A percentile compares a stretch with the other conserved stretches of the same genome.
phyloP scores from a whole-genome alignment of 805 yeast genomes.

The Saccharomycopsis selenospora region DNA sequence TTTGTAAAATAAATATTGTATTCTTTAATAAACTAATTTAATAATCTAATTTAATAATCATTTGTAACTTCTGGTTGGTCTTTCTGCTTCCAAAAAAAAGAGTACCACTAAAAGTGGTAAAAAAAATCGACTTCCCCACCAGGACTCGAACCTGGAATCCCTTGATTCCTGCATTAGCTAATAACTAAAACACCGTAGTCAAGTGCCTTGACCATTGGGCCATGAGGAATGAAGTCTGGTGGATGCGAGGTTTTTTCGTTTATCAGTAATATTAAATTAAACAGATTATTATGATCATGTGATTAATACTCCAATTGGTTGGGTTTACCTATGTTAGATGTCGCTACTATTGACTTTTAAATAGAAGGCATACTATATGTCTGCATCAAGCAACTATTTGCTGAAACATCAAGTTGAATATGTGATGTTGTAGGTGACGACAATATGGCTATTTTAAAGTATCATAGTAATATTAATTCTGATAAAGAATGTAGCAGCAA shows the following conservation, averaged over 20 bases:
- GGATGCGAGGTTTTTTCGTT: not conserved
- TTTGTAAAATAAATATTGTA: conserved; percentile 88
- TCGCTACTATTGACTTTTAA: not conserved
- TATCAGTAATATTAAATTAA: not conserved
- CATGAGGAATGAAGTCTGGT: conserved; percentile 49
- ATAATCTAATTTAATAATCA: too few species aligned
- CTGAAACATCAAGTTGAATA: not conserved
- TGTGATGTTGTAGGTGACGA: too few species aligned
- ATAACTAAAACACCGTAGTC: conserved; percentile 43
- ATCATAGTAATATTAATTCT: too few species aligned
- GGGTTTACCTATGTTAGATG: not conserved
- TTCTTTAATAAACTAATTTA: too few species aligned
- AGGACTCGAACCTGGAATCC: conserved; percentile 24
- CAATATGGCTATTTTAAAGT: too few species aligned
- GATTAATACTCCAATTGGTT: too few species aligned
- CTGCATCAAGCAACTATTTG: too few species aligned
- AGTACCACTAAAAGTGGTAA: conserved; percentile 82
- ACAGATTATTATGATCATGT: not conserved
- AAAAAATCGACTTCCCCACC: conserved; percentile 20
- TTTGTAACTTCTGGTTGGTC: too few species aligned
- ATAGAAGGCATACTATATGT: not conserved
- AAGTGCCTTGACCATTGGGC: conserved; percentile 74
- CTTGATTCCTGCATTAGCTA: conserved; percentile 15
- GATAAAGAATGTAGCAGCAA: too few species aligned
- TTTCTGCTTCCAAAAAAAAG: too few species aligned